A percentile compares a stretch with the other conserved stretches of the same genome.
These are phyloP conservation scores for Starmera amethionina DNA, from an alignment of 805 yeast genomes.

Conservation along the genomic window DNA sequence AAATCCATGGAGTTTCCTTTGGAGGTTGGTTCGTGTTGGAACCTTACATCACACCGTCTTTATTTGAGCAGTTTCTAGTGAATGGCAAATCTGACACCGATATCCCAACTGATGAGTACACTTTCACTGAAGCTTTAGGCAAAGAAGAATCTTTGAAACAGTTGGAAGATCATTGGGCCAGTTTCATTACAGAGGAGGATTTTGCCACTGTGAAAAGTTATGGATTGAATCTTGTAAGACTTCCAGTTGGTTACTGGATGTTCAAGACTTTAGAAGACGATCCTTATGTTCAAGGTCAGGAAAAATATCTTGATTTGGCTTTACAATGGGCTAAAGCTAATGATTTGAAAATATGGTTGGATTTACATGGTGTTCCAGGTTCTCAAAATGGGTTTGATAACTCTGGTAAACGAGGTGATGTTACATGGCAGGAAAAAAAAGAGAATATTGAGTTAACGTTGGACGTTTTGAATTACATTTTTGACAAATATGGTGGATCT, in stretches of 20 bases:
- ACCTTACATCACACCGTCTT: slow-evolving; percentile 60
- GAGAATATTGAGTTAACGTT: slow-evolving; percentile 38
- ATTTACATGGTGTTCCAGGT: slow-evolving; percentile 76
- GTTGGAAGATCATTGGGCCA: slow-evolving; percentile 43
- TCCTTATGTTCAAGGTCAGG: slow-evolving; percentile 62
- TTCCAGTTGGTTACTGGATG: slow-evolving; percentile 82
- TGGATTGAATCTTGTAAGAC: slow-evolving; percentile 63
- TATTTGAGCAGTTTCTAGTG: slow-evolving; percentile 29
- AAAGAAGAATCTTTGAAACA: slow-evolving; percentile 30
- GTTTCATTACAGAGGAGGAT: slow-evolving; percentile 52
- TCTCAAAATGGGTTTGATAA: slow-evolving; percentile 85
- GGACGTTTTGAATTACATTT: slow-evolving; percentile 38
- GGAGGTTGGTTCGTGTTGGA: slow-evolving; percentile 73
- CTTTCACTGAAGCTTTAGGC: slow-evolving; percentile 41
- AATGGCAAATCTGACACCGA: slow-evolving; percentile 20
- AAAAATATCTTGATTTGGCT: slow-evolving; percentile 51
- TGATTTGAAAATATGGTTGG: slow-evolving; percentile 61
- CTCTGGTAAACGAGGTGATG: slow-evolving; percentile 47
- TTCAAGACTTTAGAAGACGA: slow-evolving; percentile 32
- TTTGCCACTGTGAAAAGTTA: slow-evolving; percentile 36
- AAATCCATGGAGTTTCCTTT: slow-evolving; percentile 35
- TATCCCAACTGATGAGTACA: slow-evolving; percentile 55
- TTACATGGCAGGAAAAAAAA: slow-evolving; percentile 32
- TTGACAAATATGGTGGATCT: slow-evolving; percentile 39
- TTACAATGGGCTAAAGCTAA: slow-evolving; percentile 56